These are phyloP conservation scores for Musa schizocarpa DNA, from an alignment of 176 grass and related monocot genomes.

Conservation along the genomic window DNA sequence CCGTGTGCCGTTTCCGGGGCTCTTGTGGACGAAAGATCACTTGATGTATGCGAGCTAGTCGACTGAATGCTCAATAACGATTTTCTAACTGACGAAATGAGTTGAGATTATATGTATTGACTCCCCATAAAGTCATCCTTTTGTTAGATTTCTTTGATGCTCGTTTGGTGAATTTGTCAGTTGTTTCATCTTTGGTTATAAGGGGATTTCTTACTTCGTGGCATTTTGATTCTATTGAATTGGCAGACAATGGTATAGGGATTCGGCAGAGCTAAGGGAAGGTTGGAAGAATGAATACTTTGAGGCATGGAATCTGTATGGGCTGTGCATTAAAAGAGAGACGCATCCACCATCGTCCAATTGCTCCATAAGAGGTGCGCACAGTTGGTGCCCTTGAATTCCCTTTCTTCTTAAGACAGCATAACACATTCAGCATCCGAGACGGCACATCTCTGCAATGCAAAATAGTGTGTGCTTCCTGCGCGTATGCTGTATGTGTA, in stretches of 20 bases:
- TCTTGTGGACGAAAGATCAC: background rate
- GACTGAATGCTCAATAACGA: background rate
- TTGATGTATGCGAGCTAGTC: background rate
- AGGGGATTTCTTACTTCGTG: background rate
- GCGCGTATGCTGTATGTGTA: background rate
- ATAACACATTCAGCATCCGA: background rate
- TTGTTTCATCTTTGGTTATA: background rate
- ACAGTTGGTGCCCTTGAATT: constrained; percentile 52
- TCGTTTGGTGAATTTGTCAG: background rate
- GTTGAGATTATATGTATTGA: background rate
- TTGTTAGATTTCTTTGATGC: background rate
- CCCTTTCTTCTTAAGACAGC: background rate
- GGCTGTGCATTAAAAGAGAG: constrained; percentile 25
- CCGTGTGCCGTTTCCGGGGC: background rate
- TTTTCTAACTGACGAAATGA: background rate
- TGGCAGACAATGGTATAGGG: constrained; percentile 72
- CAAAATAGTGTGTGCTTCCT: background rate
- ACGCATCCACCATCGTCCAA: constrained; percentile 36
- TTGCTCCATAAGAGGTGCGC: constrained; percentile 70
- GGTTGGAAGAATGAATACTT: constrained; percentile 76
- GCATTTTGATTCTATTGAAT: background rate
- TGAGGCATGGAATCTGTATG: constrained; percentile 55
- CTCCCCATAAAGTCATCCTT: background rate
- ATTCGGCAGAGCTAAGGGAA: constrained; percentile 56
- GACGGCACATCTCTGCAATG: background rate